Percentiles rank a stretch among this genome's conserved stretches.
phyloP scores from a whole-genome alignment of 176 grass and related monocot species.

The Rhipidocladum racemiflorum region DNA sequence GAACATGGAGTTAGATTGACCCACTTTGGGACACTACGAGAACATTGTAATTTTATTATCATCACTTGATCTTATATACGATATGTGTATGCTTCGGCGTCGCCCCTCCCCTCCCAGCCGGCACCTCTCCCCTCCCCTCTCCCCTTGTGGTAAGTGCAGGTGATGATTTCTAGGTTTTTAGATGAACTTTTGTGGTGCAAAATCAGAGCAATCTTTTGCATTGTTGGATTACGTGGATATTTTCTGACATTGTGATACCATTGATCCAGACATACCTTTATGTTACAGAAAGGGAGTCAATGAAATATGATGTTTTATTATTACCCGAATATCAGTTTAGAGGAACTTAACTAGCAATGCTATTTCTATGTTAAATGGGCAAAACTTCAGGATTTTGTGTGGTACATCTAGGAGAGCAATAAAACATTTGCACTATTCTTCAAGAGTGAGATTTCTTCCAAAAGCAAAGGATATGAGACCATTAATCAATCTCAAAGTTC shows the following conservation, averaged over 20 bases:
- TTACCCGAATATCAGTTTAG: slow-evolving; percentile 83
- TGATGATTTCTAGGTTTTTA: no score
- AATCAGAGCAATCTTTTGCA: slow-evolving; percentile 53
- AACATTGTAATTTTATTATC: no score
- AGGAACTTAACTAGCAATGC: slow-evolving; percentile 43
- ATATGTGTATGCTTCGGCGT: no score
- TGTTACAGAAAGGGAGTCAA: slow-evolving; percentile 81
- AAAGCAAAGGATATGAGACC: slow-evolving; percentile 66
- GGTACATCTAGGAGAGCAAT: slow-evolving; percentile 29
- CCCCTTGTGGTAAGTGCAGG: no score
- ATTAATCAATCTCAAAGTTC: slow-evolving; percentile 64
- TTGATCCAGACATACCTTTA: slow-evolving; percentile 73
- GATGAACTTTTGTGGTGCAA: no score
- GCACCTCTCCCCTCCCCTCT: no score
- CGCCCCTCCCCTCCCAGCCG: no score
- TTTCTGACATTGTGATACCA: slow-evolving; percentile 68
- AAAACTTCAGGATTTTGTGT: slow-evolving; percentile 43
- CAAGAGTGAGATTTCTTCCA: slow-evolving; percentile 77
- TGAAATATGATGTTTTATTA: slow-evolving; percentile 79
- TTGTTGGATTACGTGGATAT: slow-evolving; percentile 85
- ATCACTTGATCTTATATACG: no score
- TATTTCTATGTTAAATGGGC: slow-evolving; percentile 50
- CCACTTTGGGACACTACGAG: no score
- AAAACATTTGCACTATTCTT: slow-evolving; percentile 39
- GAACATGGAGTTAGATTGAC: no score